A percentile compares a stretch with the other conserved stretches of the same genome.
These are phyloP conservation scores for Chlamydomonas schloesseri DNA, from an alignment of 139 green algal genomes.

Conservation along the genomic window DNA sequence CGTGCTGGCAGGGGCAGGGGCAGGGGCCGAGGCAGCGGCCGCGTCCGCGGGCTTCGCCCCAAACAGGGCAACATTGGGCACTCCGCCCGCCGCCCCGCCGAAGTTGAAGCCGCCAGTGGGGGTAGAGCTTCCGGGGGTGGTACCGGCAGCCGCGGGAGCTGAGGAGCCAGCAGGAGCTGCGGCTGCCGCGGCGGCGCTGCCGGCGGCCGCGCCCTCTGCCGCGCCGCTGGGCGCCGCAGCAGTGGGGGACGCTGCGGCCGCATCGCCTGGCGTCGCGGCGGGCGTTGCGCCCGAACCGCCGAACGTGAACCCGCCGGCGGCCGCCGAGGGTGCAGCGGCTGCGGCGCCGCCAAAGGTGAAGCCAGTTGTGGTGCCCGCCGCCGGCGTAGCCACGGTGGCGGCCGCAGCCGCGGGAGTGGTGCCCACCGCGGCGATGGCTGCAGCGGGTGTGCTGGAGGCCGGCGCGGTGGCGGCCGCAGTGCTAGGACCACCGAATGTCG, in stretches of 20 bases:
- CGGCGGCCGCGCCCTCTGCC: background rate
- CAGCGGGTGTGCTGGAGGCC: no score
- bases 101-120: background rate
- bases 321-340: no score
- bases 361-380: no score
- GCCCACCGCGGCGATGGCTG: no score
- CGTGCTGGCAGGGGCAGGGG: background rate
- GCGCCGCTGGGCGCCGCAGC: no score
- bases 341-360: constrained; percentile 2
- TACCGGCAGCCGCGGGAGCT: background rate
- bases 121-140: background rate
- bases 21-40: background rate
- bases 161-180: background rate
- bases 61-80: background rate
- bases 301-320: background rate
- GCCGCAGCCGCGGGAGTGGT: no score
- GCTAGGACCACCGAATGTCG: no score
- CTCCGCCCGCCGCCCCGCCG: background rate
- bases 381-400: no score
- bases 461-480: no score
- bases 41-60: background rate
- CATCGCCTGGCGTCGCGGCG: background rate
- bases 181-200: background rate
- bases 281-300: background rate
- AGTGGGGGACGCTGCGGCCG: background rate